Base-by-base conservation (phyloP, 1,284 basidiomycete genomes). In the Moniliophthora roreri region DNA sequence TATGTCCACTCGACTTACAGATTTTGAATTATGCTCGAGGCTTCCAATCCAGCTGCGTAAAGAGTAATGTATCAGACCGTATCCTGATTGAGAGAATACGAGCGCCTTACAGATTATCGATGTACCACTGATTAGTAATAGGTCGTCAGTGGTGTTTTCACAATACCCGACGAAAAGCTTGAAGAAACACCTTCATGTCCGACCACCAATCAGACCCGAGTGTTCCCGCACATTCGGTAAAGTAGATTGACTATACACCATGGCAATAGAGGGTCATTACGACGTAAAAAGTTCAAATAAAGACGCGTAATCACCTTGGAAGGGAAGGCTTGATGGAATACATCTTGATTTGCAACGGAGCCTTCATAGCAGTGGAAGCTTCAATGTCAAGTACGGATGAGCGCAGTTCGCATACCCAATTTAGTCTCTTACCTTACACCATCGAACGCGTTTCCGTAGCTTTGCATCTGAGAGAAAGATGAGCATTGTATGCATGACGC, bases 61-160 rank as follows among this genome's bases (percentile, higher is more conserved):
- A 10, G 18, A 2, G 18, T 21, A n/a, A 32, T n/a, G n/a, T n/a
- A n/a, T n/a, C n/a, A n/a, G n/a, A 32, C 11, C 11, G 28, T 32
- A 32, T n/a, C n/a, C n/a, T 32, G 28, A 6, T 32, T 32, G 28
- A n/a, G n/a, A n/a, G 16, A 10, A 32, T 32, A 6, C 11, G 28
- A 32, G 4, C 11, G 8, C 9, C 78, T 41, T 53, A 80, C 75
- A 82, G 66, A 56, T 79, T 78, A 53, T 79, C 72, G 70, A 81
- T 77, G 56, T 79, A 78, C 80, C 78, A 81, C 77, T 78, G n/a
- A n/a, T n/a, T n/a, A n/a, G n/a, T n/a, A n/a, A n/a, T 32, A 6
- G 20, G n/a, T 32, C 18, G 16, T 20, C 16, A n/a, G 32, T 26
- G 26, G 8, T 15, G 32, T 41, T 38, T 18, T 32, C 32, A 36